Base-by-base conservation (phyloP, 2,329 filamentous ascomycete genomes). In the Beauveria medogensis region DNA sequence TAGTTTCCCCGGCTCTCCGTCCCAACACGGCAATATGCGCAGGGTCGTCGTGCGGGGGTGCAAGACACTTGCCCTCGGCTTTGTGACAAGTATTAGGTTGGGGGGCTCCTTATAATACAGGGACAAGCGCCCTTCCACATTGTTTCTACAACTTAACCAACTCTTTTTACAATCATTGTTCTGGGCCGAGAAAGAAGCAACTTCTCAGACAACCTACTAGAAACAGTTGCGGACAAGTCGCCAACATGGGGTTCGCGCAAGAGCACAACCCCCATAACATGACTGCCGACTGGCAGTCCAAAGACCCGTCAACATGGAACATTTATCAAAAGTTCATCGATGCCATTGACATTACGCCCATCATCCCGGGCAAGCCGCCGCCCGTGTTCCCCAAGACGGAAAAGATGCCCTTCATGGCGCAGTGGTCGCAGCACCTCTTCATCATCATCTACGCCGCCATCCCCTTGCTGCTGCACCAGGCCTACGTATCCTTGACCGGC, bases 321-420 rank as follows among this genome's bases (percentile, higher is more conserved):
- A 9, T 59, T 43, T 57, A 56, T 9, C 66, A 67, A 55, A 63
- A 63, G 40, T 46, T 65, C 55, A 57, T 64, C 37, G 58, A 64
- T 12, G 37, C 44, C 30, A 51, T 68, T 18, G 47, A 65, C 60
- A 41, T 64, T n/a, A 64, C 67, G 52, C 64, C 63, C 28, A 28
- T 62, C 24, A 44, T 63, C 30, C 64, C 65, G 24, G 60, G 64
- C 58, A 54, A 64, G 47, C 48, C 53, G 18, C 47, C 66, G 9
- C 73, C 73, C 1, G 67, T 72, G 1, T 68, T 71, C 63, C 37
- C 65, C 22, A 75, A 74, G 64, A 67, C 65, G 5, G 72, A 74
- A 62, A 67, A 66, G 43, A 65, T 75, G 40, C 70, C 70, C 2
- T 68, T 68, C 53, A 48, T 74, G 9, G 55, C 69, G 5, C 63